Evolutionary conservation across 2,329 filamentous ascomycete genomes (phyloP), one percentile per base, ranked within the genome.

Genomic region (Apiospora kogelbergensis): DNA sequence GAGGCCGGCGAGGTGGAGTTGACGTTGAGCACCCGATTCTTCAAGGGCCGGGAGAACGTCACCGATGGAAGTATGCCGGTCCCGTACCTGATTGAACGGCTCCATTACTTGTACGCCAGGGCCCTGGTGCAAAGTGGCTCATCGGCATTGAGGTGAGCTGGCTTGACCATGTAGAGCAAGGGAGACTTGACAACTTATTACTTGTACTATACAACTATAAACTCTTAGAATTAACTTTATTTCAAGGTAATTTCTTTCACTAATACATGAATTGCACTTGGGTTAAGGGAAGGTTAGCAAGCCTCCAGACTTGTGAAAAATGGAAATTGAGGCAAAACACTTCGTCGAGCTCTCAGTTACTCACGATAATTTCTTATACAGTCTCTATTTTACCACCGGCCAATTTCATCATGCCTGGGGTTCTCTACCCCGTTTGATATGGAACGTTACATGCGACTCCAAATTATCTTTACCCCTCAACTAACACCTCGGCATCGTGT

Each of bases 1-100:
- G 84, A 86, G 6, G 81, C 85, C 42, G 85, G 84, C 15, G 85
- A 89, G 70, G 90, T 86, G 2, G 89, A 91, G 77, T 87, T 93
- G 72, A 82, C 84, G 2, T 80, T 93, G 68, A 92, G 91, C 84
- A 90, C 87, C 76, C 80, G 84, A 82, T 74, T 92, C 85, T 84
- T 92, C 74, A 77, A 75, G n/a, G 84, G 83, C 74, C 71, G 78
- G 68, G 76, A 69, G 22, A 63, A 65, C 10, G 48, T 69, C 33
- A 63, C 17, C 2, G 71, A 71, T 40, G 69, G 66, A 57, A 70
- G 68, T 63, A 70, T 60, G 33, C 72, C 71, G 44, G 63, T 46
- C 4, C 67, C 70, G 20, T 57, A 24, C 24, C 70, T 68, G 11
- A 17, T 70, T 7, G 72, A 74, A 63, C 26, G 71, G 44, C 70